Percentiles rank a stretch among this genome's conserved stretches.
Evolutionary conservation across 805 yeast species (phyloP).

Genomic region (Metschnikowia arizonensis): DNA sequence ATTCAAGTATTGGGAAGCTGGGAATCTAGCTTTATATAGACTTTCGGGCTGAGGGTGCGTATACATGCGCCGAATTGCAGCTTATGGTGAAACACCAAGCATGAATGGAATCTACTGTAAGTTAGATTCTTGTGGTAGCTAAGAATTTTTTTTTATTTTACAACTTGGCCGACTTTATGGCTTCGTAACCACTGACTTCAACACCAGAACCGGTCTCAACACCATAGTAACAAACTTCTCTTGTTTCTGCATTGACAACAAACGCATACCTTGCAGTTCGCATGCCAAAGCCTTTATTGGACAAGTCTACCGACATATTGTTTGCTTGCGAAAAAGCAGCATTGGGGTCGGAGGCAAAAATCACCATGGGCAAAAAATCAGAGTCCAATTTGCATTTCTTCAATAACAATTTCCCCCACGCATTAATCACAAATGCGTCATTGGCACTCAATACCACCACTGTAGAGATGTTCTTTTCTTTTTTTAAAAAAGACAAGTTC

Average conservation of each 20-base stretch:
- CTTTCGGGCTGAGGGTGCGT: no score
- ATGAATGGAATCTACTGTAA: no score
- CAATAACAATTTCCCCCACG: conserved; percentile 42
- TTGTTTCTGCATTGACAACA: conserved; percentile 38
- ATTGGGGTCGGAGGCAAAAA: conserved; percentile 40
- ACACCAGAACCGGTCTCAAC: conserved; percentile 32
- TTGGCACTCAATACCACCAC: conserved; percentile 38
- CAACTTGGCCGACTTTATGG: conserved; percentile 35
- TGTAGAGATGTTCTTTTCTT: conserved; percentile 27
- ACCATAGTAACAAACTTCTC: conserved; percentile 38
- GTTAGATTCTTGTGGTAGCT: no score
- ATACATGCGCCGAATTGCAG: no score
- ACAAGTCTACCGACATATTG: conserved; percentile 32
- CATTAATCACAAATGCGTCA: conserved; percentile 41
- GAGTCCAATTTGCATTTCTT: conserved; percentile 19
- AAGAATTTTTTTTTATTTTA: no score
- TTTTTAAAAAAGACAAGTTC: conserved; percentile 27
- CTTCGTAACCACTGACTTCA: conserved; percentile 34
- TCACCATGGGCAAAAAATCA: conserved; percentile 23
- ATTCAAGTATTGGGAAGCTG: no score
- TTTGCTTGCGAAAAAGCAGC: conserved; percentile 30
- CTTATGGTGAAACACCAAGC: no score
- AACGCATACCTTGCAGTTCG: conserved; percentile 41
- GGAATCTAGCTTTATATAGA: no score
- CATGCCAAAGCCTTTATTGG: conserved; percentile 35